phyloP scores from a whole-genome alignment of 1,284 basidiomycete species.

The Puccinia novopanici region DNA sequence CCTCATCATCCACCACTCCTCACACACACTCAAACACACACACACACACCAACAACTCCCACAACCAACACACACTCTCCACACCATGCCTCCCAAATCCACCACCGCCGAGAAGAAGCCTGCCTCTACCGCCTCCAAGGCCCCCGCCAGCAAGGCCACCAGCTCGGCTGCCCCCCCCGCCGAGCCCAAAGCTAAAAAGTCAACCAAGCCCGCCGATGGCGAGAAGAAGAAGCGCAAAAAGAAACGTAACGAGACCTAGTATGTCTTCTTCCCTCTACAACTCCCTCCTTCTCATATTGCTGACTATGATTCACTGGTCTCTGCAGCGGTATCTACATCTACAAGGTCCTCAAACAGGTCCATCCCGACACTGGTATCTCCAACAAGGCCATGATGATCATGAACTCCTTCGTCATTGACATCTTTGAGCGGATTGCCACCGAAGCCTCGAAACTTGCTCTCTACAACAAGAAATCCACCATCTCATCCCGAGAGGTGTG shows the following conservation, averaged over 20 bases:
- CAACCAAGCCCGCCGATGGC: slow-evolving; percentile 62
- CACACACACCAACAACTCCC: background rate
- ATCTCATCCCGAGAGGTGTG: slow-evolving; percentile 78
- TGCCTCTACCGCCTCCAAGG: slow-evolving; percentile 55
- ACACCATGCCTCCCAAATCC: slow-evolving; percentile 47
- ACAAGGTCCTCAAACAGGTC: slow-evolving; percentile 85
- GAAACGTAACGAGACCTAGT: slow-evolving; percentile 66
- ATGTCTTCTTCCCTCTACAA: background rate
- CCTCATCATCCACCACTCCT: background rate
- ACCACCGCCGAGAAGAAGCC: slow-evolving; percentile 50
- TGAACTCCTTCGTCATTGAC: slow-evolving; percentile 69
- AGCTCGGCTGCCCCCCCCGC: slow-evolving; percentile 62
- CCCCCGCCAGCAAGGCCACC: slow-evolving; percentile 67
- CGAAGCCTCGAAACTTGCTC: slow-evolving; percentile 85
- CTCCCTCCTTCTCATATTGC: slow-evolving; percentile 52
- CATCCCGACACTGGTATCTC: slow-evolving; percentile 96
- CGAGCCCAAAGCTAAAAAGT: slow-evolving; percentile 64
- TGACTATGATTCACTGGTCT: no score
- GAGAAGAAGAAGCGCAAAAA: slow-evolving; percentile 69
- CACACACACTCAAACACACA: background rate
- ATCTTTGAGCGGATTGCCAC: slow-evolving; percentile 90
- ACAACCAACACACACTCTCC: background rate
- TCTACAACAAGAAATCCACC: slow-evolving; percentile 90
- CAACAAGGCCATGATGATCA: slow-evolving; percentile 93
- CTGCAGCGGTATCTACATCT: slow-evolving; percentile 70